These are phyloP conservation scores for Herpetomonas tarakana DNA, from an alignment of 208 protist genomes.

Conservation along the genomic window DNA sequence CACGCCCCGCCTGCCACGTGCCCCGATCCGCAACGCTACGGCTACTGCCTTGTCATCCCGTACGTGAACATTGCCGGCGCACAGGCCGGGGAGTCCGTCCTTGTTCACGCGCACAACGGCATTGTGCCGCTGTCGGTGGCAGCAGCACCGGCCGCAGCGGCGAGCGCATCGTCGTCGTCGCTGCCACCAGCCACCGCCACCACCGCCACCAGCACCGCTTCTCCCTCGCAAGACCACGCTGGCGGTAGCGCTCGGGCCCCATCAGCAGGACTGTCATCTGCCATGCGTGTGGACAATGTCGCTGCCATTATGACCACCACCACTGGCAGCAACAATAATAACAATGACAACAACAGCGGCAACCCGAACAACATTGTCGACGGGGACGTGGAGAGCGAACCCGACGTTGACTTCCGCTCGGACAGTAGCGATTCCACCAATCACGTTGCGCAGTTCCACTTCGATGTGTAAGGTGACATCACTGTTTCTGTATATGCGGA, in stretches of 20 bases:
- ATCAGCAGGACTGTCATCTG: too few species aligned
- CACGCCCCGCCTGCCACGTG: constrained; percentile 10
- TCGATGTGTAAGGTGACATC: constrained; percentile 2
- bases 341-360: too few species aligned
- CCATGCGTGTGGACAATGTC: too few species aligned
- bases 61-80: not conserved
- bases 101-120: constrained; percentile 55
- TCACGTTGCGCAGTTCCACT: constrained; percentile 3
- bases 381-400: too few species aligned
- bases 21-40: constrained; percentile 25
- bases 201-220: not conserved
- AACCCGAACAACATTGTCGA: too few species aligned
- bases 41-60: constrained; percentile 10
- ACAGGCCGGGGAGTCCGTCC: constrained; percentile 30
- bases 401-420: not conserved
- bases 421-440: not conserved
- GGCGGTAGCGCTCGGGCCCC: too few species aligned
- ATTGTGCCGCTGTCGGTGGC: constrained; percentile 11
- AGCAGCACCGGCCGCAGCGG: not conserved
- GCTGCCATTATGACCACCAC: too few species aligned
- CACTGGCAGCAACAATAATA: too few species aligned
- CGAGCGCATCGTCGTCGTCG: constrained; percentile 6
- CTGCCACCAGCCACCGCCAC: constrained; percentile 1
- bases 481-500: too few species aligned
- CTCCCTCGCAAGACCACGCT: too few species aligned